A percentile compares a stretch with the other conserved stretches of the same genome.
phyloP scores from a whole-genome alignment of 768 basidiomycete genomes.

The Mycena pura region DNA sequence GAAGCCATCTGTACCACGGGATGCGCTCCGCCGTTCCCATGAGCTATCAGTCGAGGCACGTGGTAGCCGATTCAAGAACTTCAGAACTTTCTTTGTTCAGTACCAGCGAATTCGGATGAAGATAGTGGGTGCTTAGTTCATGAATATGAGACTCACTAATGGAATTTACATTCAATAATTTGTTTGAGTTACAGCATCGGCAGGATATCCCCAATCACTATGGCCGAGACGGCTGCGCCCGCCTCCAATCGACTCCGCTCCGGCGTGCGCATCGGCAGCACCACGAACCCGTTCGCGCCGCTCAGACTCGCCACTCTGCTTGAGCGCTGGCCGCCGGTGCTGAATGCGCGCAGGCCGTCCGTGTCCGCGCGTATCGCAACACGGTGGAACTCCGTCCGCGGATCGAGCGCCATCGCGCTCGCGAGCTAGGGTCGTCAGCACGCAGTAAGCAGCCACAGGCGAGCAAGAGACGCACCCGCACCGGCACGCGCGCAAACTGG shows the following conservation, averaged over 20 bases:
- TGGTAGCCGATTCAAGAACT: too few relatives aligned
- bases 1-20: too few relatives aligned
- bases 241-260: slow-evolving; percentile 46
- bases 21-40: too few relatives aligned
- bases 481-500: slow-evolving; percentile 66
- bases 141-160: too few relatives aligned
- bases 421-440: slow-evolving; percentile 50
- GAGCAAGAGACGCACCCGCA: slow-evolving; percentile 55
- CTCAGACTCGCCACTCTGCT: slow-evolving; percentile 81
- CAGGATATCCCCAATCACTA: slow-evolving; percentile 68
- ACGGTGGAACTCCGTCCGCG: slow-evolving; percentile 85
- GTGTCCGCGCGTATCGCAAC: slow-evolving; percentile 60
- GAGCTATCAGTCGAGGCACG: too few relatives aligned
- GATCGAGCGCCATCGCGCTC: slow-evolving; percentile 68
- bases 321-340: slow-evolving; percentile 88
- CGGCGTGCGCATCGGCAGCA: slow-evolving; percentile 58
- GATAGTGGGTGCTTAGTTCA: too few relatives aligned
- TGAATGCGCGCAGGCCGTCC: slow-evolving; percentile 66
- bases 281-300: slow-evolving; percentile 81
- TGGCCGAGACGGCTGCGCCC: slow-evolving; percentile 64
- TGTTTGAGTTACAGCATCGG: not conserved
- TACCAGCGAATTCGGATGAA: too few relatives aligned
- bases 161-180: too few relatives aligned
- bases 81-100: too few relatives aligned
- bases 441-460: not conserved